phyloP scores from a whole-genome alignment of 2,329 filamentous ascomycete genomes.

The Didymella segeticola region DNA sequence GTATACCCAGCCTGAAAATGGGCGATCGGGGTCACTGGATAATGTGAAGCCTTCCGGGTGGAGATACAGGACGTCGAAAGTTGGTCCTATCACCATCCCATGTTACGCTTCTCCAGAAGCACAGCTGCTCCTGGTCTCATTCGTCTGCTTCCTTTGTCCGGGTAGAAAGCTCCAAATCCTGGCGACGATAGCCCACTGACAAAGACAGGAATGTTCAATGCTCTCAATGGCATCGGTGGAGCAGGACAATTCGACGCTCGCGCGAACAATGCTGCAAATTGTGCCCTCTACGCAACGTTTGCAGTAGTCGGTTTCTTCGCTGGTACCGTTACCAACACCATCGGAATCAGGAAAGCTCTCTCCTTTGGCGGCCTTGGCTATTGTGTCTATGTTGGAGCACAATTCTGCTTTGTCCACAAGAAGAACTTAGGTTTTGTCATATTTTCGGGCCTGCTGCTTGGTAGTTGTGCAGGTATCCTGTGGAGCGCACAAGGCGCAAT shows the following conservation, averaged over 20 bases:
- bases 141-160: background rate
- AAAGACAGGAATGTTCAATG: background rate
- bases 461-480: background rate
- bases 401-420: background rate
- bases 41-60: background rate
- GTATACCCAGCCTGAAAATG: background rate
- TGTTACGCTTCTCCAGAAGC: background rate
- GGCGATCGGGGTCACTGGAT: background rate
- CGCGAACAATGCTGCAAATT: background rate
- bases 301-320: background rate
- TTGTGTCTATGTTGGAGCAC: background rate
- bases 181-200: background rate
- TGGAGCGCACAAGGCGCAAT: background rate
- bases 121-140: background rate
- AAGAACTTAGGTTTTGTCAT: background rate
- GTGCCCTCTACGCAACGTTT: background rate
- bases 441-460: background rate
- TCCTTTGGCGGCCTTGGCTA: background rate
- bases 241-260: background rate
- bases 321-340: background rate
- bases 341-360: background rate
- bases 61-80: background rate
- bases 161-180: background rate
- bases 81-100: background rate
- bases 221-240: background rate